A percentile compares a stretch with the other conserved stretches of the same genome.
phyloP scores from a whole-genome alignment of 192 early-diverging fungal genomes.

The Coemansia aciculifera region DNA sequence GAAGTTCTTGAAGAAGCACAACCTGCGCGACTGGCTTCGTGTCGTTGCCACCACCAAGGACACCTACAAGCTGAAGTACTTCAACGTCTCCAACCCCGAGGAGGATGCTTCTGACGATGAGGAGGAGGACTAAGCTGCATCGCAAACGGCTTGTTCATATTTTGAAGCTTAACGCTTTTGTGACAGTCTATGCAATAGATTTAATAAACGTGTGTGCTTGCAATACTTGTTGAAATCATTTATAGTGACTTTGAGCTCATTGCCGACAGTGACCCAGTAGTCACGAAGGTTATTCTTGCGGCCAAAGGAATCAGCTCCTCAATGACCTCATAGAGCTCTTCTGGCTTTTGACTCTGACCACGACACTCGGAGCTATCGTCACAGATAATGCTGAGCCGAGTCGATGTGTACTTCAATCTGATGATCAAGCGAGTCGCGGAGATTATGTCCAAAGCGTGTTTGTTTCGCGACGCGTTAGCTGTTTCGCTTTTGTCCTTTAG shows the following conservation, averaged over 20 bases:
- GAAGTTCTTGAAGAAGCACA: conserved; percentile 99
- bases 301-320: conserved; percentile 92
- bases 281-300: conserved; percentile 93
- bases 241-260: conserved; percentile 68
- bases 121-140: conserved; percentile 44
- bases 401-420: not conserved
- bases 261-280: conserved; percentile 96
- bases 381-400: conserved; percentile 23
- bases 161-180: too few relatives aligned
- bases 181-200: conserved; percentile 12
- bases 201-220: not conserved
- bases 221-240: not conserved
- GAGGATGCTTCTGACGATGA: conserved; percentile 38
- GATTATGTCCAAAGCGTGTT: not conserved
- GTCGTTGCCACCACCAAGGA: conserved; percentile 86
- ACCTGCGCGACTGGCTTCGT: conserved; percentile 97
- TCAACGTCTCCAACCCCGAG: conserved; percentile 53
- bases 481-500: not conserved
- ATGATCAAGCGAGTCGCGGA: not conserved
- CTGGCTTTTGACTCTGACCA: conserved; percentile 95
- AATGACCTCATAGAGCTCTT: conserved; percentile 93
- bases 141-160: conserved; percentile 5
- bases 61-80: conserved; percentile 96
- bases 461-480: not conserved
- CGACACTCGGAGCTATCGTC: conserved; percentile 69